Evolutionary conservation across 139 green algal genomes (phyloP), one percentile per base, ranked within the genome.

Genomic region (Chlamydomonas schloesseri): DNA sequence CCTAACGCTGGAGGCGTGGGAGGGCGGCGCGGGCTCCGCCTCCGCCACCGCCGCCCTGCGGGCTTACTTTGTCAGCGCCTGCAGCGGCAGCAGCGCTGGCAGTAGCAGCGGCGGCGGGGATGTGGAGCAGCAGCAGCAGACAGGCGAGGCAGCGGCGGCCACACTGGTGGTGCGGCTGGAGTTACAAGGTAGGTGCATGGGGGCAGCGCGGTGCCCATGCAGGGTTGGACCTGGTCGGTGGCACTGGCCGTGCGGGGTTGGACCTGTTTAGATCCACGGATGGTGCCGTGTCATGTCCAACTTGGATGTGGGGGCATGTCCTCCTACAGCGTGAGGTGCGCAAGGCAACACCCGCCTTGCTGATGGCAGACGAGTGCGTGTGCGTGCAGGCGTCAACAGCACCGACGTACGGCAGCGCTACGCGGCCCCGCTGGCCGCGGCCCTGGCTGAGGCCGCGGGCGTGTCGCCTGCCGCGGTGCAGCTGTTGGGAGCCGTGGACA

Each of bases 1-100:
- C n/a, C 67, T 85, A 14, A 85, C 79, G 14, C 47, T 85, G 42
- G 79, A 77, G 79, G 67, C 79, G 11, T 73, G 60, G 60, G 79
- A 85, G 65, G 79, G 79, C 21, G 11, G 29, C 23, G 64, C 78
- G 65, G 79, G 79, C 21, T 10, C 36, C 23, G 64, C 78, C 33
- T 29, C 58, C 29, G 62, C 64, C 46, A 65, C 78, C 10, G 64
- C 78, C 1, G 78, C 74, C 6, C 78, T 84, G 29, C 23, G 24
- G 18, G 69, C 60, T 29, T 84, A 73, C 78, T 84, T 84, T 64
- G 60, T 2, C 78, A 72, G 34, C 42, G 50, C 78, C 28, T 84
- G 78, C 78, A 20, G 29, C 64, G 64, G 13, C 13, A 37, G 26
- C 13, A 21, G 11, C 13, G n/a, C 3, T n/a, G 64, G 76, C 33